These are phyloP conservation scores for Plasmodium gonderi DNA, from an alignment of 169 alveolate genomes.

Conservation along the genomic window DNA sequence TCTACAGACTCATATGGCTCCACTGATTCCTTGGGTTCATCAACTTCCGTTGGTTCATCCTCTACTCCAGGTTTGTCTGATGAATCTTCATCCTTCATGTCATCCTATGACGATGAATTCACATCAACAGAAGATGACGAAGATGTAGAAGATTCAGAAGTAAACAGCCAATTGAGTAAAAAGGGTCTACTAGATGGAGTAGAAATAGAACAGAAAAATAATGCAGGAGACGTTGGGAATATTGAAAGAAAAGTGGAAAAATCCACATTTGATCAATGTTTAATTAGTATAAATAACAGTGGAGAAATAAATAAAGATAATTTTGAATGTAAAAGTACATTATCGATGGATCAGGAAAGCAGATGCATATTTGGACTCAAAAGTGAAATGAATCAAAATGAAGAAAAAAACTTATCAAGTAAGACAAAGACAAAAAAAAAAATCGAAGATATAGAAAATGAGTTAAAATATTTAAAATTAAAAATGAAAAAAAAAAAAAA, in stretches of 20 bases:
- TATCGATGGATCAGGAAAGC: background rate
- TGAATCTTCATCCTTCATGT: background rate
- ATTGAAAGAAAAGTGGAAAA: background rate
- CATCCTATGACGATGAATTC: background rate
- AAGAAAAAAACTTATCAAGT: too few relatives aligned
- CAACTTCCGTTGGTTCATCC: too few relatives aligned
- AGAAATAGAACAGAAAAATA: background rate
- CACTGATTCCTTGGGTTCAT: background rate
- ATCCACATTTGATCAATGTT: background rate
- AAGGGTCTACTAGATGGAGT: background rate
- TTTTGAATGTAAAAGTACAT: background rate
- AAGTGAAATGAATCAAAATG: too few relatives aligned
- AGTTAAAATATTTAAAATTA: too few relatives aligned
- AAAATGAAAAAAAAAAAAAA: too few relatives aligned
- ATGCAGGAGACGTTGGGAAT: background rate
- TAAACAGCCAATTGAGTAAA: background rate
- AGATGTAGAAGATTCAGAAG: too few relatives aligned
- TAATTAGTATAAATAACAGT: background rate
- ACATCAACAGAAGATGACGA: constrained; percentile 1
- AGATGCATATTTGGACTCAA: too few relatives aligned
- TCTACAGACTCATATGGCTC: constrained; percentile 19
- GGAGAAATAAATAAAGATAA: background rate
- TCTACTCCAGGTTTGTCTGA: too few relatives aligned
- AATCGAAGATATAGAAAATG: too few relatives aligned
- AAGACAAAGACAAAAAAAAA: too few relatives aligned